phyloP scores from a whole-genome alignment of 257 asterid species.

The Rhazya stricta region DNA sequence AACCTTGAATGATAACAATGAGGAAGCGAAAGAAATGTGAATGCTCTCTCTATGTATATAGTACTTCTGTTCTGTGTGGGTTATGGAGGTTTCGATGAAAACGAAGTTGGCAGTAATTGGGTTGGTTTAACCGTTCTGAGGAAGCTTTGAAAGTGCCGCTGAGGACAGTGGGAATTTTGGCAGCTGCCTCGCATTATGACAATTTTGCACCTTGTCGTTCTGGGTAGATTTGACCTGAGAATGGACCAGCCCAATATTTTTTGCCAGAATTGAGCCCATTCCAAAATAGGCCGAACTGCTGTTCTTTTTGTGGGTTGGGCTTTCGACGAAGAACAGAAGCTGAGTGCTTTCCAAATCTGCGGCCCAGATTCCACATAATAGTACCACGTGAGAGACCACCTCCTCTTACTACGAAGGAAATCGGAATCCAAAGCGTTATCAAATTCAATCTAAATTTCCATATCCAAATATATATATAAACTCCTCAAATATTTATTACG shows the following conservation, averaged over 20 bases:
- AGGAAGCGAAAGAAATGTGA: slow-evolving; percentile 9
- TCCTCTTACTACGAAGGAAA: background rate
- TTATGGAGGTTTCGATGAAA: slow-evolving; percentile 54
- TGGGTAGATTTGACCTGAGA: background rate
- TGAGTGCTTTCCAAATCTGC: too few species aligned
- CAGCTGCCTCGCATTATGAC: slow-evolving; percentile 6
- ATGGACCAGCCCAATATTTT: background rate
- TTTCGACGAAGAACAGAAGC: too few species aligned
- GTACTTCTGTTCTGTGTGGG: background rate
- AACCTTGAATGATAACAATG: background rate
- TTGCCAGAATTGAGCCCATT: too few species aligned
- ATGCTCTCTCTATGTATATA: slow-evolving; percentile 5
- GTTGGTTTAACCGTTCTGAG: slow-evolving; percentile 34
- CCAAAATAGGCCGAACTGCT: too few species aligned
- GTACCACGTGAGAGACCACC: background rate
- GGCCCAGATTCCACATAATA: background rate
- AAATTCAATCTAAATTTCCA: slow-evolving; percentile 8
- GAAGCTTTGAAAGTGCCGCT: slow-evolving; percentile 65
- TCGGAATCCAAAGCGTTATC: slow-evolving; percentile 17
- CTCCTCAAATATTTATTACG: background rate
- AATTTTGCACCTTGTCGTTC: slow-evolving; percentile 7
- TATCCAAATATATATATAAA: background rate
- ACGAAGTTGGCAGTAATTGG: slow-evolving; percentile 34
- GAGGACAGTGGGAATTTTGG: slow-evolving; percentile 15
- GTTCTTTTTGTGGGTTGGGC: too few species aligned